Evolutionary conservation across 2,329 filamentous ascomycete species (phyloP), one percentile per base, ranked within the genome.

Genomic region (Aurifilum marmelostoma): DNA sequence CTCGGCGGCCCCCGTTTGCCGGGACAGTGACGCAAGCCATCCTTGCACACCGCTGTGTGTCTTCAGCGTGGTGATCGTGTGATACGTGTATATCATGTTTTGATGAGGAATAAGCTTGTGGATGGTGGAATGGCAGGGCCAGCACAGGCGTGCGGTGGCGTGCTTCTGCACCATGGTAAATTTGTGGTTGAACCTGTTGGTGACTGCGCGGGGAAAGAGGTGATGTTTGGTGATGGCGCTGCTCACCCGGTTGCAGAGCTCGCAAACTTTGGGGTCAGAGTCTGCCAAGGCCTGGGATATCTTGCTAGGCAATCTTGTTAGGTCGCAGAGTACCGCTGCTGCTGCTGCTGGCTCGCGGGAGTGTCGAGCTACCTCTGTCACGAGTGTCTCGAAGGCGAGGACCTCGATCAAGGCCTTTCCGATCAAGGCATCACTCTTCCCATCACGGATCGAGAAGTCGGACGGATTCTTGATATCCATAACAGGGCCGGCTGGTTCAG

Each of bases 211-310:
- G 24, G 52, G 52, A 27, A 24, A 56, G 4, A 56, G 24, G 52
- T 56, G 52, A n/a, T 56, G 52, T 56, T 32, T 56, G 11, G 52
- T 56, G 27, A 18, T 29, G 24, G 14, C 11, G 52, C 52, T 32
- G 52, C 52, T 56, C 47, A 24, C 47, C 9, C 52, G 52, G 52
- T 32, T 56, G 52, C 52, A 56, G 14, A 56, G 52, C 52, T 29
- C 52, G 52, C 52, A 56, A 4, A 32, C 4, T 3, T 18, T 24
- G 24, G 52, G 9, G 3, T 32, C 9, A 27, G 5, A 11, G 24
- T 16, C 24, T 16, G 11, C 3, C 4, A 24, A 14, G 12, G 5
- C 24, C 1, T 12, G 9, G 2, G 52, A n/a, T 18, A 11, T 18
- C 52, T 32, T 24, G 24, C 5, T n/a, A 24, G n/a, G n/a, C 47